A percentile compares a stretch with the other conserved stretches of the same genome.
Evolutionary conservation across 192 early-diverging fungal genomes (phyloP).

Genomic region (Coemansia sp.): DNA sequence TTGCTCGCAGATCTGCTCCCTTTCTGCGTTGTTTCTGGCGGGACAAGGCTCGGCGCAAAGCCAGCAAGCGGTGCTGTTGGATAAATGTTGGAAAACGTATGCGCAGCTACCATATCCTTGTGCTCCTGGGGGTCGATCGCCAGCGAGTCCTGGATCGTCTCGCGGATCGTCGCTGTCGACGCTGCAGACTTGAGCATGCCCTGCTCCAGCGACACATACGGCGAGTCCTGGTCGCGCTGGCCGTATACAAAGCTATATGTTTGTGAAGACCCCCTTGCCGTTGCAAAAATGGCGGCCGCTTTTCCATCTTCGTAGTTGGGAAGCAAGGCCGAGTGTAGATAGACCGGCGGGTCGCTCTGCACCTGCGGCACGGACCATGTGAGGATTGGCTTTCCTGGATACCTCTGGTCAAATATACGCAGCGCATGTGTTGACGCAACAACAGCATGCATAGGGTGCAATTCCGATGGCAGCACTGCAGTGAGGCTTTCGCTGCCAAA

Average conservation of each 20-base stretch:
- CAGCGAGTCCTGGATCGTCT: conserved; percentile 24
- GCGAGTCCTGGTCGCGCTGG: conserved; percentile 21
- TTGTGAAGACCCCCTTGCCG: conserved; percentile 20
- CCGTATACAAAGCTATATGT: conserved; percentile 27
- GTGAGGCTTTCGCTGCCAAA: conserved; percentile 24
- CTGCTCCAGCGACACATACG: conserved; percentile 35
- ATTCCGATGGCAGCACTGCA: conserved; percentile 23
- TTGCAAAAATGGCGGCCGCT: conserved; percentile 22
- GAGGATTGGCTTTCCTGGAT: conserved; percentile 30
- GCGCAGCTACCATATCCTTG: conserved; percentile 15
- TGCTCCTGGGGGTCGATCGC: conserved; percentile 32
- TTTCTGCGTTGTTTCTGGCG: neutral
- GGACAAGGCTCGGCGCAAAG: conserved; percentile 7
- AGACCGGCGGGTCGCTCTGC: conserved; percentile 22
- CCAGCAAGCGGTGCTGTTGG: conserved; percentile 24
- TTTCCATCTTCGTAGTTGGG: conserved; percentile 12
- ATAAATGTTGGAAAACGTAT: conserved; percentile 16
- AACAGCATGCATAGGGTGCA: conserved; percentile 42
- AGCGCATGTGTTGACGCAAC: conserved; percentile 40
- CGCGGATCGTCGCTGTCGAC: neutral
- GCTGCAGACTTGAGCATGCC: conserved; percentile 21
- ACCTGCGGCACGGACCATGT: conserved; percentile 24
- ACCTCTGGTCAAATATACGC: conserved; percentile 46
- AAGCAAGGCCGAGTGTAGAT: conserved; percentile 18
- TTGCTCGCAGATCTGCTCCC: neutral